Percentiles rank a stretch among this genome's conserved stretches.
These are phyloP conservation scores for Paulownia fortunei DNA, from an alignment of 257 asterid genomes.

Conservation along the genomic window DNA sequence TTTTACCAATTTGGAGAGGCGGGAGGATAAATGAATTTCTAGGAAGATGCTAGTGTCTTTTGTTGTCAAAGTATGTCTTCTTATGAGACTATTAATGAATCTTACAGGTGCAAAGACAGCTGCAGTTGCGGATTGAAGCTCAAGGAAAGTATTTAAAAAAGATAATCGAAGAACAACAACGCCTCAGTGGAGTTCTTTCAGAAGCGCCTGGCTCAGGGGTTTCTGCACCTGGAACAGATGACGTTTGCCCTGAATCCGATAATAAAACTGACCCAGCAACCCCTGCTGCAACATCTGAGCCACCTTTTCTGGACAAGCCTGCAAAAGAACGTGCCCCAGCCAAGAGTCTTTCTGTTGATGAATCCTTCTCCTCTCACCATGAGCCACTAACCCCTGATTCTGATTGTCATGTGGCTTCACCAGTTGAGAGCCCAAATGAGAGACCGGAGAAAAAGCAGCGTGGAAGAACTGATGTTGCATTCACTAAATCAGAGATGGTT, in stretches of 20 bases:
- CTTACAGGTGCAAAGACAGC: slow-evolving; percentile 88
- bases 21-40: not conserved
- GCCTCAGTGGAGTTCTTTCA: slow-evolving; percentile 73
- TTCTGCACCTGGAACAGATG: slow-evolving; percentile 44
- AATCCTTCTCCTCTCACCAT: slow-evolving; percentile 73
- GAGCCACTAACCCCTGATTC: slow-evolving; percentile 94
- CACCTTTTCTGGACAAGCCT: slow-evolving; percentile 57
- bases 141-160: slow-evolving; percentile 92
- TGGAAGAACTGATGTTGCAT: slow-evolving; percentile 38
- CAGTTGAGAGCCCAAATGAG: slow-evolving; percentile 43
- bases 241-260: slow-evolving; percentile 49
- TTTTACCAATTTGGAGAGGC: not conserved
- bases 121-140: slow-evolving; percentile 91
- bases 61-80: not conserved
- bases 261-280: slow-evolving; percentile 74
- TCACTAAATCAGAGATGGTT: slow-evolving; percentile 44
- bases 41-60: not conserved
- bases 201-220: slow-evolving; percentile 59
- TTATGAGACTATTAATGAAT: slow-evolving; percentile 17
- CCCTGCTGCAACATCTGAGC: slow-evolving; percentile 76
- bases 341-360: slow-evolving; percentile 65
- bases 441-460: slow-evolving; percentile 63
- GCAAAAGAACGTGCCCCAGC: slow-evolving; percentile 44
- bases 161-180: slow-evolving; percentile 93
- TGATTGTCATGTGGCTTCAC: slow-evolving; percentile 44